Evolutionary conservation across 352 stramenopile genomes (phyloP).

Genomic region (Globisporangium perplexum): DNA sequence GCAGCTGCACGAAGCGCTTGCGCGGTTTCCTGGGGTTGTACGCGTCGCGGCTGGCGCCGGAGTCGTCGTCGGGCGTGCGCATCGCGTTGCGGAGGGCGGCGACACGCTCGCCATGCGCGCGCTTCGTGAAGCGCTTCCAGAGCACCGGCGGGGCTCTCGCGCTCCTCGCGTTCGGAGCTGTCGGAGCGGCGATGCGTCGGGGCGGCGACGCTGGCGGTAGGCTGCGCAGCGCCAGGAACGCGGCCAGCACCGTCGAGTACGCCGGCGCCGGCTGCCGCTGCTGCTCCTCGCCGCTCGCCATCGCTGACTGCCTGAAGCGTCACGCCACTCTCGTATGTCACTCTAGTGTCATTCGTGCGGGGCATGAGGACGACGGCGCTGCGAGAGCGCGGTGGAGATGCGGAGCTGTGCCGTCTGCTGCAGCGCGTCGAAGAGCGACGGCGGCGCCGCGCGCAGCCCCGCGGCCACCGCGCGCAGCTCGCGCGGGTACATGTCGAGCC

Average conservation of each 20-base stretch:
- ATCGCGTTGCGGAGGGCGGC: conserved; percentile 24
- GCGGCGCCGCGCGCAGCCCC: conserved; percentile 22
- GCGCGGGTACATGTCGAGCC: conserved; percentile 48
- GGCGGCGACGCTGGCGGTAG: not conserved
- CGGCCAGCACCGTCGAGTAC: conserved; percentile 3
- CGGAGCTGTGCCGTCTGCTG: conserved; percentile 47
- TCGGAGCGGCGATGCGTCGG: conserved; percentile 1
- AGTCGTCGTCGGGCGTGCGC: conserved; percentile 27
- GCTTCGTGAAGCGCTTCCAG: conserved; percentile 43
- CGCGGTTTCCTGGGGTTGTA: conserved; percentile 44
- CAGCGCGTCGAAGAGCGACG: conserved; percentile 42
- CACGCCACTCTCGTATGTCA: too few relatives aligned
- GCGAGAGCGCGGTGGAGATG: conserved; percentile 29
- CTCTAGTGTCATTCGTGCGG: too few relatives aligned
- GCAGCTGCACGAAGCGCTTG: conserved; percentile 33
- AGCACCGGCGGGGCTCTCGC: conserved; percentile 15
- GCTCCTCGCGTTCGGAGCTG: too few relatives aligned
- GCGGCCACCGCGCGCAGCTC: conserved; percentile 26
- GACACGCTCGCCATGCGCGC: conserved; percentile 22
- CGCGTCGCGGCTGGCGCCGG: conserved; percentile 34
- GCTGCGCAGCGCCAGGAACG: conserved; percentile 8
- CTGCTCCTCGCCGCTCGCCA: not conserved
- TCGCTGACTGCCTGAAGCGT: not conserved
- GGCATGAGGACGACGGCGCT: too few relatives aligned
- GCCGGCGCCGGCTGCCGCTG: not conserved